A percentile compares a stretch with the other conserved stretches of the same genome.
Evolutionary conservation across 805 yeast genomes (phyloP).

Genomic region (Metahyphopichia silvanorum): DNA sequence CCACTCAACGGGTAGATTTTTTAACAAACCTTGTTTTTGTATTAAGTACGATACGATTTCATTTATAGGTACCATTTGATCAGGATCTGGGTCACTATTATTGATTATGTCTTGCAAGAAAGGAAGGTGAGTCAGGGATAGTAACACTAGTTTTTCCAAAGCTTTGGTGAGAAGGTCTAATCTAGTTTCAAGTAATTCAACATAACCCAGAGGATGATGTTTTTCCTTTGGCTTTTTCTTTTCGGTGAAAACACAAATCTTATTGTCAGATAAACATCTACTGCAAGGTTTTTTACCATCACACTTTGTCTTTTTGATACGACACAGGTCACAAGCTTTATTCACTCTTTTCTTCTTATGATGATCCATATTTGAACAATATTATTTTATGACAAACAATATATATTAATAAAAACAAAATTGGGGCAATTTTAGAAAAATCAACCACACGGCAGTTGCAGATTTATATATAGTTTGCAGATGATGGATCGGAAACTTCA

Average conservation of each 20-base stretch:
- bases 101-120: conserved; percentile 18
- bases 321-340: conserved; percentile 62
- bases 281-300: conserved; percentile 62
- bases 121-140: conserved; percentile 27
- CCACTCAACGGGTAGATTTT: conserved; percentile 42
- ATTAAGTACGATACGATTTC: conserved; percentile 43
- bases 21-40: conserved; percentile 35
- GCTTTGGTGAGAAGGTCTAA: conserved; percentile 50
- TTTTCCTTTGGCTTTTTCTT: conserved; percentile 53
- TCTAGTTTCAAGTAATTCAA: conserved; percentile 59
- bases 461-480: no score
- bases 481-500: no score
- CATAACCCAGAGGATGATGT: conserved; percentile 56
- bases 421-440: no score
- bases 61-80: conserved; percentile 39
- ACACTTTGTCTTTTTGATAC: conserved; percentile 62
- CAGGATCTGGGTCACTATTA: conserved; percentile 1
- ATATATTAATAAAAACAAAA: no score
- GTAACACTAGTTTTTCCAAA: conserved; percentile 38
- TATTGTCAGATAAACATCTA: conserved; percentile 53
- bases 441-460: no score
- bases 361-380: no score
- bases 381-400: no score
- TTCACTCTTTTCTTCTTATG: conserved; percentile 53
- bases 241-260: conserved; percentile 57